Percentiles rank a stretch among this genome's conserved stretches.
Conservation (phyloP, 352 stramenopile genomes). For the Globisporangium carolinianum region DNA sequence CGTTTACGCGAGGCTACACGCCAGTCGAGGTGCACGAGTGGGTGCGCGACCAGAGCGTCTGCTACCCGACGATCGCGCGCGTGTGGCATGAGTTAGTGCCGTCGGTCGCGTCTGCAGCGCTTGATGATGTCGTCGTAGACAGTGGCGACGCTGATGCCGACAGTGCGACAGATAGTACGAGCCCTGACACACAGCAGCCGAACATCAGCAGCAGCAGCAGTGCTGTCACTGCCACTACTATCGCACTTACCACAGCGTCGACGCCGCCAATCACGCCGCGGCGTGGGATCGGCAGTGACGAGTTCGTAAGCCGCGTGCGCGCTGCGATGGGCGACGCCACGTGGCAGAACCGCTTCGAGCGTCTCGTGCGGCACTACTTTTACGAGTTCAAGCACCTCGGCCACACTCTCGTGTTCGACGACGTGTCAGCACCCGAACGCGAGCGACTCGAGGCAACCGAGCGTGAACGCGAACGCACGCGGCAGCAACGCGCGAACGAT, state of each 20-base stretch:
- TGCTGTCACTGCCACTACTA: background rate
- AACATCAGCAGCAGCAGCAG: background rate
- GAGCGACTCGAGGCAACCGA: slow-evolving; percentile 12
- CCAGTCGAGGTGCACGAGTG: slow-evolving; percentile 40
- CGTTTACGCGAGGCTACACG: slow-evolving; percentile 48
- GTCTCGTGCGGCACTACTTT: slow-evolving; percentile 51
- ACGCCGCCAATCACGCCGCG: background rate
- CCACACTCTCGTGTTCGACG: slow-evolving; percentile 33
- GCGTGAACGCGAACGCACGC: slow-evolving; percentile 15
- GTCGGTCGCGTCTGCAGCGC: background rate
- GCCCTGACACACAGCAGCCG: too few species aligned
- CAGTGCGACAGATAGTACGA: too few species aligned
- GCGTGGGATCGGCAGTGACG: slow-evolving; percentile 19
- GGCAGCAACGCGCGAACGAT: slow-evolving; percentile 20
- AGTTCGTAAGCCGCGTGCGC: slow-evolving; percentile 37
- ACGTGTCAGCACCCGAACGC: slow-evolving; percentile 10
- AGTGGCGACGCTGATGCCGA: too few species aligned
- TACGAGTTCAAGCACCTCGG: slow-evolving; percentile 72
- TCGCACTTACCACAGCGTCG: background rate
- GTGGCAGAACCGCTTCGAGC: slow-evolving; percentile 50
- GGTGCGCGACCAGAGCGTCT: slow-evolving; percentile 32
- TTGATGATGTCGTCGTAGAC: background rate
- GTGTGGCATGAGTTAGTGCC: slow-evolving; percentile 29
- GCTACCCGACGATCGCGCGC: slow-evolving; percentile 44
- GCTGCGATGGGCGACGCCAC: slow-evolving; percentile 16